phyloP scores from a whole-genome alignment of 2,329 filamentous ascomycete genomes.

The Teratosphaeria gauchensis region DNA sequence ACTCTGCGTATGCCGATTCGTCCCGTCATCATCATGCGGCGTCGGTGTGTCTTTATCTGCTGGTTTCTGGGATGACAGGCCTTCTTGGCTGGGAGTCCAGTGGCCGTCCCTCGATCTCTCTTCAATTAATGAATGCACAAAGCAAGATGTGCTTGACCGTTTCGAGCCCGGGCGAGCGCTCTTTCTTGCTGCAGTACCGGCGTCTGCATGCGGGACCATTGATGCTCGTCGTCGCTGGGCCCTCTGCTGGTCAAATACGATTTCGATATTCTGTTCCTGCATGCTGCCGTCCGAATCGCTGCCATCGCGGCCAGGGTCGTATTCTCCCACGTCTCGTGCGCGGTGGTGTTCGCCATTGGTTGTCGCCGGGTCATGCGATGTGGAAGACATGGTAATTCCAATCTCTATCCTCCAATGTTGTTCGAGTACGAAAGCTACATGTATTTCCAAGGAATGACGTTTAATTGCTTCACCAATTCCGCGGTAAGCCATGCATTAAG shows the following conservation, averaged over 20 bases:
- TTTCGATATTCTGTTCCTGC: slow-evolving; percentile 31
- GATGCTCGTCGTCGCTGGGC: slow-evolving; percentile 52
- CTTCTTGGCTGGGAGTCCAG: slow-evolving; percentile 18
- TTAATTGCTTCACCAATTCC: background rate
- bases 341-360: background rate
- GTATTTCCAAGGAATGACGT: background rate
- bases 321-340: background rate
- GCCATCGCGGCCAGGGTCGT: slow-evolving; percentile 1
- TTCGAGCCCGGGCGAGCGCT: slow-evolving; percentile 26
- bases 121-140: slow-evolving; percentile 51
- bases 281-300: slow-evolving; percentile 22
- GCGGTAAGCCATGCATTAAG: background rate
- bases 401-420: background rate
- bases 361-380: background rate
- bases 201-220: slow-evolving; percentile 33
- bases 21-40: slow-evolving; percentile 10
- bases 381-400: background rate
- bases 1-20: slow-evolving; percentile 41
- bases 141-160: slow-evolving; percentile 44
- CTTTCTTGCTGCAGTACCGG: slow-evolving; percentile 20
- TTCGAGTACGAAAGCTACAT: background rate
- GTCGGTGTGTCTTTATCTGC: slow-evolving; percentile 35
- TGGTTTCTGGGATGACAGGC: slow-evolving; percentile 21
- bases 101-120: slow-evolving; percentile 27
- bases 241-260: slow-evolving; percentile 46